Evolutionary conservation across 1,139 yeast genomes (phyloP).

Genomic region (Ogataea hybrid): DNA sequence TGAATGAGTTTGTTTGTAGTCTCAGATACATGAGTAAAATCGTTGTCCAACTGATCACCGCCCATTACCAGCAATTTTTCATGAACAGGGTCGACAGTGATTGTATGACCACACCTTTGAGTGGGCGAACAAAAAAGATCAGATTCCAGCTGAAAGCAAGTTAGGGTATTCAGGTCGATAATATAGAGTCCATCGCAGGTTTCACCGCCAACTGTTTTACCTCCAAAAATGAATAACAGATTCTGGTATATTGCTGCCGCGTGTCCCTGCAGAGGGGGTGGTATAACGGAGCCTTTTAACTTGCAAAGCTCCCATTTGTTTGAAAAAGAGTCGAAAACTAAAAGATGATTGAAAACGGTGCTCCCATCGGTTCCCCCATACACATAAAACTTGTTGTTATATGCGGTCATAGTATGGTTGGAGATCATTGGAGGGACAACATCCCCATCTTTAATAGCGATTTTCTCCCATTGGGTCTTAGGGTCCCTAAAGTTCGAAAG

Average conservation of each 20-base stretch:
- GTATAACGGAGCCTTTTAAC: slow-evolving; percentile 36
- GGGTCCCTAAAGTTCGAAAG: slow-evolving; percentile 84
- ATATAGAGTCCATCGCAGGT: no score
- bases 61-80: slow-evolving; percentile 85
- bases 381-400: slow-evolving; percentile 76
- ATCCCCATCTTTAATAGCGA: slow-evolving; percentile 47
- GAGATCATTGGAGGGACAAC: slow-evolving; percentile 88
- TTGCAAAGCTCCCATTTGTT: slow-evolving; percentile 73
- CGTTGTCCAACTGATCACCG: slow-evolving; percentile 61
- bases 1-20: slow-evolving; percentile 40
- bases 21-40: slow-evolving; percentile 35
- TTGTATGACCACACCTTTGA: no score
- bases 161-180: no score
- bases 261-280: slow-evolving; percentile 91
- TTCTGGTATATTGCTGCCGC: slow-evolving; percentile 80
- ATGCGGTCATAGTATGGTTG: slow-evolving; percentile 85
- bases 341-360: slow-evolving; percentile 72
- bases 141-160: no score
- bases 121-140: no score
- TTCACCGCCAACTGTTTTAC: slow-evolving; percentile 79
- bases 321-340: slow-evolving; percentile 71
- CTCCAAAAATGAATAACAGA: slow-evolving; percentile 84
- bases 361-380: slow-evolving; percentile 87
- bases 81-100: slow-evolving; percentile 65
- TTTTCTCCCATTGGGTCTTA: slow-evolving; percentile 78